Evolutionary conservation across 2,329 filamentous ascomycete genomes (phyloP), one percentile per base, ranked within the genome.

Genomic region (Pseudogymnoascus sp.): DNA sequence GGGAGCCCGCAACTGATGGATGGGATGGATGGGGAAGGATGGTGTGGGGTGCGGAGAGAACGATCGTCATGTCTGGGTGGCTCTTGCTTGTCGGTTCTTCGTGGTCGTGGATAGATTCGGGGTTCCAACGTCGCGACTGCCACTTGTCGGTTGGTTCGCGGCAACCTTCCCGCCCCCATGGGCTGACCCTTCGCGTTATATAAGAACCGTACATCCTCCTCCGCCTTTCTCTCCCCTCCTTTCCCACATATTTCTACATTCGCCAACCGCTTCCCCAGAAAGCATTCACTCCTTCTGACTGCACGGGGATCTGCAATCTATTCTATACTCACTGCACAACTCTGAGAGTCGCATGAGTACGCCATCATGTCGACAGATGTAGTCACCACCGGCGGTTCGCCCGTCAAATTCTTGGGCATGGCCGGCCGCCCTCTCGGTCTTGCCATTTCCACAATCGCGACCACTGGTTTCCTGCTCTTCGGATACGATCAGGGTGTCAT

Each of bases 401-500:
- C 37, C 54, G 26, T 39, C 8, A 76, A 74, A 65, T 90, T 81
- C 72, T 83, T 88, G 67, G 88, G 88, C 73, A 80, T 91, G 66
- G 81, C 81, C 62, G 88, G 88, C 76, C 77, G 81, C 21, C 75
- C 77, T 73, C 84, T 91, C 66, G 89, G 88, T 77, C 81, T 85
- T 74, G 86, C 87, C 65, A 85, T 91, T 69, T 85, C 86, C 64
- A 78, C 85, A 12, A 83, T 91, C 71, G 88, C 88, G 62, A 89
- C 88, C 68, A 85, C 86, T 61, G 91, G 91, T 63, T 91, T 96
- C 47, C 92, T 96, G 71, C 79, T 96, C 16, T 96, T 96, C 71
- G 90, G 90, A 68, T 95, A 93, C 79, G 90, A 95, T 75, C 90
- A 95, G 75, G 90, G 90, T 71, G 90, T 95, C 68, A 93, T 93